A percentile compares a stretch with the other conserved stretches of the same genome.
phyloP scores from a whole-genome alignment of 2,329 filamentous ascomycete species.

The Epicoccum nigrum region DNA sequence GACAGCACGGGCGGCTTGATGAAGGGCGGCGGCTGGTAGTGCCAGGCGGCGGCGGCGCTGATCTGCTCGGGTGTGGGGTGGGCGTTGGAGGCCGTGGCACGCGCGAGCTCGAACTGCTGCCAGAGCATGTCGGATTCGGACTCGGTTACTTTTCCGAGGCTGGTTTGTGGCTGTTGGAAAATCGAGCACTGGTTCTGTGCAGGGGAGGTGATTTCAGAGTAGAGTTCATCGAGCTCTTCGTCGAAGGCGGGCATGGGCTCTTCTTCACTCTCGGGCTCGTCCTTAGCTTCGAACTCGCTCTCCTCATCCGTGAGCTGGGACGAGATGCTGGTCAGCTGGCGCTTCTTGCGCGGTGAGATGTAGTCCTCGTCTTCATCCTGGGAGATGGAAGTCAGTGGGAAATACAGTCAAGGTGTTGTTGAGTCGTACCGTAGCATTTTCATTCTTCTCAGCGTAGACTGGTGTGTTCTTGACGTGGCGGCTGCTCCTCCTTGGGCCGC shows the following conservation, averaged over 20 bases:
- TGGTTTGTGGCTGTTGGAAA: slow-evolving; percentile 19
- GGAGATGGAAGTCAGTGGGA: not conserved
- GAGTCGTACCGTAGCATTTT: slow-evolving; percentile 14
- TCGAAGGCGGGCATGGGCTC: slow-evolving; percentile 4
- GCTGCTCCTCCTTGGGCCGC: slow-evolving; percentile 10
- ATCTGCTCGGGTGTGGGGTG: too few species aligned
- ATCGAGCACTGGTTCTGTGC: too few species aligned
- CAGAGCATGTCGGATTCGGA: not conserved
- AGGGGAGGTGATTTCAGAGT: not conserved
- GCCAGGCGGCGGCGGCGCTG: too few species aligned
- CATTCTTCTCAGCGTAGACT: slow-evolving; percentile 10
- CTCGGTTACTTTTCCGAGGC: slow-evolving; percentile 17
- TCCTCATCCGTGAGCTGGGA: slow-evolving; percentile 15
- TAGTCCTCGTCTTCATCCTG: slow-evolving; percentile 15
- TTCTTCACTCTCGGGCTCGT: slow-evolving; percentile 19
- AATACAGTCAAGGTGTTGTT: too few species aligned
- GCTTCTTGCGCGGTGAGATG: slow-evolving; percentile 19
- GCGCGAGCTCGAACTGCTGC: slow-evolving; percentile 2
- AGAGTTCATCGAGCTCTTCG: slow-evolving; percentile 2
- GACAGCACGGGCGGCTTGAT: slow-evolving; percentile 26
- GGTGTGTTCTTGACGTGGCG: slow-evolving; percentile 3
- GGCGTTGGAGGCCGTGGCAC: not conserved
- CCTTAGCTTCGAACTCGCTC: slow-evolving; percentile 24
- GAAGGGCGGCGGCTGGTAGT: too few species aligned
- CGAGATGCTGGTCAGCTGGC: slow-evolving; percentile 9